phyloP scores from a whole-genome alignment of 2,329 filamentous ascomycete genomes.

The Epicoccum nigrum region DNA sequence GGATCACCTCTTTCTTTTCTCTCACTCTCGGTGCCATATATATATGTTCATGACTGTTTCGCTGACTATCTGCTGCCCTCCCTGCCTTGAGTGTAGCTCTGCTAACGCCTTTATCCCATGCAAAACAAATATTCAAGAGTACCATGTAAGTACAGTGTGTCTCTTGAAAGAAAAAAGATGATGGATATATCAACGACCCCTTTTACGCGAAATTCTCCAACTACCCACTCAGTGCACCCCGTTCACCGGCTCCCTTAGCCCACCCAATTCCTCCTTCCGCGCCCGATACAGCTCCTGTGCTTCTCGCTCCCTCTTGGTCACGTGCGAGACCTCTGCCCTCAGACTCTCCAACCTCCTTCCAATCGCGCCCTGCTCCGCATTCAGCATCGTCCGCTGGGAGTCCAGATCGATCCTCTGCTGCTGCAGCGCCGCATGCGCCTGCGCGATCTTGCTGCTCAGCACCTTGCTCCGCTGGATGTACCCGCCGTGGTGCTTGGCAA shows the following conservation, averaged over 20 bases:
- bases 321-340: conserved; percentile 80
- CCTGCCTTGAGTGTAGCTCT: not conserved
- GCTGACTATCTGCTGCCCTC: too few relatives aligned
- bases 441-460: conserved; percentile 77
- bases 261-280: conserved; percentile 77
- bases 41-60: too few relatives aligned
- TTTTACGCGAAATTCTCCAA: not conserved
- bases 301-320: conserved; percentile 83
- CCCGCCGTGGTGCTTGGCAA: conserved; percentile 84
- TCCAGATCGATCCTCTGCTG: conserved; percentile 75
- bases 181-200: conserved; percentile 1
- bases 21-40: too few relatives aligned
- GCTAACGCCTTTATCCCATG: conserved; percentile 5
- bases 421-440: conserved; percentile 75
- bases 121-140: too few relatives aligned
- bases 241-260: conserved; percentile 54
- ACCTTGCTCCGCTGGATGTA: conserved; percentile 87
- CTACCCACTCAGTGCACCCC: conserved; percentile 39
- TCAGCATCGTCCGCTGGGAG: conserved; percentile 75
- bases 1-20: too few relatives aligned
- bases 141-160: too few relatives aligned
- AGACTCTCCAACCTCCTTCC: conserved; percentile 73
- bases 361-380: conserved; percentile 80
- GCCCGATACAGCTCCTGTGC: conserved; percentile 84
- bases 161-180: too few relatives aligned